Evolutionary conservation across 2,329 filamentous ascomycete species (phyloP).

Genomic region (Cladosporium sp.): DNA sequence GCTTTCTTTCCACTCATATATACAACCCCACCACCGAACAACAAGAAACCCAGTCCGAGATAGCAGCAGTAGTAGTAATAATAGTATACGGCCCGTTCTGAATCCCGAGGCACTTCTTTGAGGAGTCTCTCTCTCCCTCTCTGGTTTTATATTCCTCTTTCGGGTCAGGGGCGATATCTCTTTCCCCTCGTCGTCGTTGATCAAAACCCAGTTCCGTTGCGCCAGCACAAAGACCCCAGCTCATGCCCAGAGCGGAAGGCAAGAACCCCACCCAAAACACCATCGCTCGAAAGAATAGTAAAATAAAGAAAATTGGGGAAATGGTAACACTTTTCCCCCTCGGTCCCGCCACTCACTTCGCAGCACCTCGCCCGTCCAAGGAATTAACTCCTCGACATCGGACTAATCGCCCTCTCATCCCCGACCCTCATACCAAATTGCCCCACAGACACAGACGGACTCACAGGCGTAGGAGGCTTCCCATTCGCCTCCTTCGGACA

Average conservation of each 20-base stretch:
- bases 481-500: constrained; percentile 4
- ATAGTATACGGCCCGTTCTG: not conserved
- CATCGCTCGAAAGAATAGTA: not conserved
- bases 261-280: not conserved
- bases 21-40: not conserved
- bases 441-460: not conserved
- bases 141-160: not conserved
- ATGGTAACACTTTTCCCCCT: too few species aligned
- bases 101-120: not conserved
- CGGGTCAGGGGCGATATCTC: too few species aligned
- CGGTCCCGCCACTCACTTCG: too few species aligned
- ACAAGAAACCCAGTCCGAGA: not conserved
- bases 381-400: not conserved
- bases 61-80: not conserved
- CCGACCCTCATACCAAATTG: not conserved
- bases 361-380: too few species aligned
- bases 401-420: constrained; percentile 15
- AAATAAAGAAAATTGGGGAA: not conserved
- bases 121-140: not conserved
- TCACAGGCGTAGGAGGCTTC: not conserved
- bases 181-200: too few species aligned
- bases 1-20: not conserved
- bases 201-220: too few species aligned
- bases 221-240: not conserved
- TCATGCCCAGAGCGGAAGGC: not conserved